Conservation (phyloP, 129 eudicot species). For the Oenanthe sinensis region DNA sequence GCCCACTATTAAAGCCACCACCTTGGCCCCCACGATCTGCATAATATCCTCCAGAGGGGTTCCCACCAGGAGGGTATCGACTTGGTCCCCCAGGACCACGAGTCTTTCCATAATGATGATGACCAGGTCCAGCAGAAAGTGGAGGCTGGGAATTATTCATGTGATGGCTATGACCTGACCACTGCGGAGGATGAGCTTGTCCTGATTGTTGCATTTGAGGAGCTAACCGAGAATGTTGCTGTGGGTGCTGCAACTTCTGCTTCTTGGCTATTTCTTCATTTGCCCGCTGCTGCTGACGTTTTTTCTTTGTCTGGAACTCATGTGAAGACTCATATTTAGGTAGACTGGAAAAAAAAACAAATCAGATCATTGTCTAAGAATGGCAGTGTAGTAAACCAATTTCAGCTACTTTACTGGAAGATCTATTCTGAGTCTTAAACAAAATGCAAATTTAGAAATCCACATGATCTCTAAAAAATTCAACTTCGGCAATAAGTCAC, state of each 20-base stretch:
- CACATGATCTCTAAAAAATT: background rate
- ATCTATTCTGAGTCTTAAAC: background rate
- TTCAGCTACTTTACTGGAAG: background rate
- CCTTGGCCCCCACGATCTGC: constrained; percentile 71
- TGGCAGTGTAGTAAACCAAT: background rate
- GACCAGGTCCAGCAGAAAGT: constrained; percentile 44
- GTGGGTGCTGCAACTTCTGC: constrained; percentile 71
- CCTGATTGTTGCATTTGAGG: constrained; percentile 63
- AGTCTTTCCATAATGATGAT: constrained; percentile 55
- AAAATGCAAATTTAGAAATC: background rate
- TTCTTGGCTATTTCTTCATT: constrained; percentile 76
- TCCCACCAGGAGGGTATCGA: constrained; percentile 67
- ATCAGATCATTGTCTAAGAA: constrained; percentile 1
- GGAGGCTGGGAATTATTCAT: constrained; percentile 41
- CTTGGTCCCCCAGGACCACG: constrained; percentile 53
- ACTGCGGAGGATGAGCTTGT: constrained; percentile 47
- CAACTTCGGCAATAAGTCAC: constrained; percentile 23
- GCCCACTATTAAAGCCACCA: constrained; percentile 43
- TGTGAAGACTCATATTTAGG: constrained; percentile 93
- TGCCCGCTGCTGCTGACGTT: constrained; percentile 80
- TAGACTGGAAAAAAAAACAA: constrained; percentile 35
- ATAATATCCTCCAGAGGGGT: constrained; percentile 60
- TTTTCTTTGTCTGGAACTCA: constrained; percentile 86
- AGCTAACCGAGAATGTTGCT: constrained; percentile 65
- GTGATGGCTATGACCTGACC: constrained; percentile 44